phyloP scores from a whole-genome alignment of 1,284 basidiomycete species.

The Tilletia indica region DNA sequence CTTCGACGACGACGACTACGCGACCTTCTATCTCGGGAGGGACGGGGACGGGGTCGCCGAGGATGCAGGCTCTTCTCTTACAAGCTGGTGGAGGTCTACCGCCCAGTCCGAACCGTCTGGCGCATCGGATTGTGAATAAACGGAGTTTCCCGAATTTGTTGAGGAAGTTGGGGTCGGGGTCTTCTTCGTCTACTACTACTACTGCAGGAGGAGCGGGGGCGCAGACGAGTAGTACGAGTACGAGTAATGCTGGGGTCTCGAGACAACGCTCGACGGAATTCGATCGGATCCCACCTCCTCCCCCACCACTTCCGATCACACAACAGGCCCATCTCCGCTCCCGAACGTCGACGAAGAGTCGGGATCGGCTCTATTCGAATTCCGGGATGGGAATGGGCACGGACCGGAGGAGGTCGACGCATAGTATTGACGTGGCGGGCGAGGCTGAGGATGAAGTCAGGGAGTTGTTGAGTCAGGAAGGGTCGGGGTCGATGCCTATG shows the following conservation, averaged over 20 bases:
- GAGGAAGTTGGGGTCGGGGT: conserved; percentile 23
- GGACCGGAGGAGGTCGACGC: neutral
- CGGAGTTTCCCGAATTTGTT: conserved; percentile 42
- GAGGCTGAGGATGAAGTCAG: neutral
- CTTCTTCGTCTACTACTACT: no score
- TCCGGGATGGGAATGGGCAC: neutral
- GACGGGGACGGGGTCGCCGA: neutral
- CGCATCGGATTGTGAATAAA: conserved; percentile 31
- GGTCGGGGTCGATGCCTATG: neutral
- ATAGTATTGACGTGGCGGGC: neutral
- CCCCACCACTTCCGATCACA: neutral
- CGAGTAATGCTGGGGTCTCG: neutral
- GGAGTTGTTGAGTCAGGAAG: neutral
- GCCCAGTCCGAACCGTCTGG: conserved; percentile 30
- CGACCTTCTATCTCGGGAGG: no score
- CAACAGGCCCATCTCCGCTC: neutral
- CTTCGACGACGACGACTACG: no score
- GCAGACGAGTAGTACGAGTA: neutral
- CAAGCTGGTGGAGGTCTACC: conserved; percentile 12
- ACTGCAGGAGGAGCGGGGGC: neutral
- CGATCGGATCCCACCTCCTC: neutral
- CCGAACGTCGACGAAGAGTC: neutral
- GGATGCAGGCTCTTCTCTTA: neutral
- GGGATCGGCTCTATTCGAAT: neutral
- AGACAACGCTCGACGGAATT: no score